A percentile compares a stretch with the other conserved stretches of the same genome.
phyloP scores from a whole-genome alignment of 805 yeast species.

The Ogataea methylovora region DNA sequence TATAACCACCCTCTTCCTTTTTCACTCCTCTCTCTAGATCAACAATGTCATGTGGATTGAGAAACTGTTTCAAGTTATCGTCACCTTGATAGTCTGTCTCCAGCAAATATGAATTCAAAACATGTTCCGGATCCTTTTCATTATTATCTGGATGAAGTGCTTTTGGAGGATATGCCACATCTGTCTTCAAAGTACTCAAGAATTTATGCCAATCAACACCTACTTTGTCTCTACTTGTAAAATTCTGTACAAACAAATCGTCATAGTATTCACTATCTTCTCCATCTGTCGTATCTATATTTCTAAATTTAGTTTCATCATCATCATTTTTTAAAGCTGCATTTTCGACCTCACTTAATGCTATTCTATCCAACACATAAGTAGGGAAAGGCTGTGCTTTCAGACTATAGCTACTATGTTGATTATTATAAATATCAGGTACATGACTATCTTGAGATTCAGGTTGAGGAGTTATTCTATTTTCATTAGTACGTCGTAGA shows the following conservation, averaged over 20 bases:
- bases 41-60: conserved; percentile 22
- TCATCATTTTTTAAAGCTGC: neutral
- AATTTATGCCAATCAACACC: conserved; percentile 15
- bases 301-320: neutral
- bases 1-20: conserved; percentile 9
- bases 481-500: too few relatives aligned
- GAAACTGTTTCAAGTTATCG: conserved; percentile 47
- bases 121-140: conserved; percentile 6
- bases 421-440: neutral
- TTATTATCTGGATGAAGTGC: conserved; percentile 19
- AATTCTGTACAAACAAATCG: conserved; percentile 16
- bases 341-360: neutral
- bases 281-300: neutral
- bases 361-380: conserved; percentile 53
- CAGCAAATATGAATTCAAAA: conserved; percentile 17
- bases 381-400: conserved; percentile 43
- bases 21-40: conserved; percentile 3
- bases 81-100: conserved; percentile 68
- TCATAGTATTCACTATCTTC: conserved; percentile 1
- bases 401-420: conserved; percentile 12
- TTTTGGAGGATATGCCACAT: conserved; percentile 18
- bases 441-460: too few relatives aligned
- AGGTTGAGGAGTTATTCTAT: too few relatives aligned
- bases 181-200: conserved; percentile 17
- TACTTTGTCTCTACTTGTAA: conserved; percentile 7